A percentile compares a stretch with the other conserved stretches of the same genome.
Evolutionary conservation across 805 yeast species (phyloP).

Genomic region (Nakazawaea holstii): DNA sequence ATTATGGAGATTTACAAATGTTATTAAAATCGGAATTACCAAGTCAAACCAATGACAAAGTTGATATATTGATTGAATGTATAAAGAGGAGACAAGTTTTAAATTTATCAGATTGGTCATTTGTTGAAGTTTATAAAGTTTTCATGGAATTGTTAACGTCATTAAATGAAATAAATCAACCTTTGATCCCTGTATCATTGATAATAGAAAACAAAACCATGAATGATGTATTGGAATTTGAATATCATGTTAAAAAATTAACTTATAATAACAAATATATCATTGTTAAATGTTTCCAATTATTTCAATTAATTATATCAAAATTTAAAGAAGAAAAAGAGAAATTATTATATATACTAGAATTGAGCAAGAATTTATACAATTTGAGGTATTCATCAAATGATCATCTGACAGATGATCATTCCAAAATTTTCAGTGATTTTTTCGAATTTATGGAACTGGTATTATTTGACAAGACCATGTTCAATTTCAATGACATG

Average conservation of each 20-base stretch:
- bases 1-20: background rate
- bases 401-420: conserved; percentile 11
- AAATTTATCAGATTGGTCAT: conserved; percentile 52
- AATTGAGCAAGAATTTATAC: conserved; percentile 26
- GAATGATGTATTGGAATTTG: conserved; percentile 14
- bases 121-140: conserved; percentile 30
- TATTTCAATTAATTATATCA: conserved; percentile 21
- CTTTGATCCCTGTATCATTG: conserved; percentile 21
- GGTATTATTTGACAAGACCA: background rate
- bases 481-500: background rate
- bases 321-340: conserved; percentile 24
- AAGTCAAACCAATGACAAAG: conserved; percentile 16
- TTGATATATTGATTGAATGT: conserved; percentile 42
- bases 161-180: conserved; percentile 23
- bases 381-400: conserved; percentile 14
- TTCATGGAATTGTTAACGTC: conserved; percentile 21
- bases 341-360: conserved; percentile 24
- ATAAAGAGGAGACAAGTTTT: conserved; percentile 41
- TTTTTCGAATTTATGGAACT: conserved; percentile 5
- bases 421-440: conserved; percentile 21
- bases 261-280: conserved; percentile 31
- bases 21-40: background rate
- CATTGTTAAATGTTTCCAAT: conserved; percentile 34
- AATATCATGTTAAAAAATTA: conserved; percentile 10
- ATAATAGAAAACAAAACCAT: conserved; percentile 11